Evolutionary conservation across 2,329 filamentous ascomycete species (phyloP).

Genomic region (Stagonosporopsis chrysanthemi): DNA sequence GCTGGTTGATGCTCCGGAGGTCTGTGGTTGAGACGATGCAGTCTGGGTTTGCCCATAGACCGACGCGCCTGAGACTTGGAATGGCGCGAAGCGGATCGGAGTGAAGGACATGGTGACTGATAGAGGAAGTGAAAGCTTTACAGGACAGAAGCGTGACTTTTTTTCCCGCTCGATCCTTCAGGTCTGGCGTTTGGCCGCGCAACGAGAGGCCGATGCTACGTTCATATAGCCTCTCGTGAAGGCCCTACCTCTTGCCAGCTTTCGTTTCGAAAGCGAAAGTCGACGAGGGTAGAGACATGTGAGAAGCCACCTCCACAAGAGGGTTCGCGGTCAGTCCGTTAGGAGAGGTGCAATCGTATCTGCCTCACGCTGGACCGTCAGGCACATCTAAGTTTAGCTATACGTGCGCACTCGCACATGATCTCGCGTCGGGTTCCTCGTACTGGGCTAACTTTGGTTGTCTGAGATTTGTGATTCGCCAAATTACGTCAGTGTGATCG

Average conservation of each 20-base stretch:
- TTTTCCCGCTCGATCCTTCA: not conserved
- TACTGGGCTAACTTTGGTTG: constrained; percentile 16
- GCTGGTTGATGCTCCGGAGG: constrained; percentile 5
- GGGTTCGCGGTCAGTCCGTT: constrained; percentile 5
- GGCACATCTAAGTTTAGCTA: constrained; percentile 16
- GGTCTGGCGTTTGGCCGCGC: not conserved
- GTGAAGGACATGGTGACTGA: constrained; percentile 28
- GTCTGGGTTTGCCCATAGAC: constrained; percentile 20
- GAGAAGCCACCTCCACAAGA: constrained; percentile 5
- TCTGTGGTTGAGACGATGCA: constrained; percentile 33
- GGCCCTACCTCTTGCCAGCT: not conserved
- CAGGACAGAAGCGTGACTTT: too few relatives aligned
- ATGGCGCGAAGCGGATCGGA: constrained; percentile 41
- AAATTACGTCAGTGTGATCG: constrained; percentile 12
- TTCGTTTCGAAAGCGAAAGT: constrained; percentile 2
- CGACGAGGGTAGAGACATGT: not conserved
- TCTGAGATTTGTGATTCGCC: constrained; percentile 2
- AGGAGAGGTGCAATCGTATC: constrained; percentile 18
- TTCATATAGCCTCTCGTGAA: not conserved
- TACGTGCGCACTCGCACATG: constrained; percentile 29
- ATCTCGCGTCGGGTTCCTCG: constrained; percentile 34
- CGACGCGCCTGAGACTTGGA: constrained; percentile 37
- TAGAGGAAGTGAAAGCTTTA: not conserved
- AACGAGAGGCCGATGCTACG: not conserved
- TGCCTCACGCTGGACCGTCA: constrained; percentile 24